Evolutionary conservation across 2,329 filamentous ascomycete genomes (phyloP), one percentile per base, ranked within the genome.

Genomic region (Fusarium concolor): DNA sequence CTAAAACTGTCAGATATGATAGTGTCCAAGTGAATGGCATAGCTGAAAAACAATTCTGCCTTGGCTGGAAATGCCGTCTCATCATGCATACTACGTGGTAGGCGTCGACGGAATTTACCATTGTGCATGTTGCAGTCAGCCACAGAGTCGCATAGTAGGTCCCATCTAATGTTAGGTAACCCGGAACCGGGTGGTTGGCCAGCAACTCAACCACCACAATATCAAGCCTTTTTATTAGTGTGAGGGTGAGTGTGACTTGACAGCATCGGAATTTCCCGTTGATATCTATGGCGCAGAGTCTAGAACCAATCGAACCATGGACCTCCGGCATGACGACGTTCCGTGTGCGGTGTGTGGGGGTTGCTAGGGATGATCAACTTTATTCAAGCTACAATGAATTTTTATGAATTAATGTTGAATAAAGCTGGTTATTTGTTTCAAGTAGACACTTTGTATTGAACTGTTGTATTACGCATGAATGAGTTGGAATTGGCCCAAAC

Each of bases 141-240:
- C 42, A 43, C 47, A 47, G 51, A 58, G 35, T 43, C 37, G 52
- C 15, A 52, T 42, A 33, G 43, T 35, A 58, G 45, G 39, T 39
- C 29, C 39, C 52, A 28, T 33, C 18, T 41, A 50, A 50, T 50
- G 58, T 51, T 50, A 41, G 43, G 59, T 38, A 64, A 50, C 31
- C 41, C 46, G 37, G 38, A 49, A 43, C 33, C 10, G 39, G 50
- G 28, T 62, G 51, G 62, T 56, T 47, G 63, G 45, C 42, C 31
- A 53, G 46, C 24, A 67, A 67, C 56, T 67, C 44, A 62, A 68
- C 47, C 65, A 65, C 65, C 60, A 65, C 51, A 56, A 39, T 43
- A 50, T 35, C 38, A 56, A 60, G 50, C 50, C 63, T 41, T 22
- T 37, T 58, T n/a, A 24, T 52, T 52, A 52, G 49, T 52, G 49